phyloP scores from a whole-genome alignment of 2,329 filamentous ascomycete species.

The Fusarium drepaniforme region DNA sequence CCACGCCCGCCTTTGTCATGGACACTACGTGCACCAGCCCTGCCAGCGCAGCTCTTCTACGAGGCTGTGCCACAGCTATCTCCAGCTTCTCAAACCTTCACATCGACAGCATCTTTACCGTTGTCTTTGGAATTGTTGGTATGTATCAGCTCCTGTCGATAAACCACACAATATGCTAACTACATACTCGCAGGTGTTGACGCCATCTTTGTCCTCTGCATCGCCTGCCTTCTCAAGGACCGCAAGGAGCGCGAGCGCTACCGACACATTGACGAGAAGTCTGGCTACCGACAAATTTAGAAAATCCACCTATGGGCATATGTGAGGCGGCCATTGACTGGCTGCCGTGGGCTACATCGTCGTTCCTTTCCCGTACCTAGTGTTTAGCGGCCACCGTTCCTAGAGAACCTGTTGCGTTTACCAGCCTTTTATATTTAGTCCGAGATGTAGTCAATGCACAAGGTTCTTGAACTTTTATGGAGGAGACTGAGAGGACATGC shows the following conservation, averaged over 20 bases:
- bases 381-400: slow-evolving; percentile 1
- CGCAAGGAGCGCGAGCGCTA: slow-evolving; percentile 84
- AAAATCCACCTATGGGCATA: neutral
- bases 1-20: slow-evolving; percentile 77
- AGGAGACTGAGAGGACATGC: neutral
- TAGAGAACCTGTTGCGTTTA: slow-evolving; percentile 13
- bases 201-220: slow-evolving; percentile 75
- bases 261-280: slow-evolving; percentile 85
- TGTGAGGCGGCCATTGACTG: slow-evolving; percentile 17
- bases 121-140: slow-evolving; percentile 83
- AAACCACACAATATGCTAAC: slow-evolving; percentile 5
- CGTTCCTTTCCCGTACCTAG: slow-evolving; percentile 14
- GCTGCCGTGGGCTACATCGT: neutral
- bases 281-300: slow-evolving; percentile 64
- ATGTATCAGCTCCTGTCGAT: slow-evolving; percentile 39
- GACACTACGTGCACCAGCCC: slow-evolving; percentile 77
- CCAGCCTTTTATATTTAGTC: slow-evolving; percentile 16
- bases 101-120: slow-evolving; percentile 82
- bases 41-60: slow-evolving; percentile 75
- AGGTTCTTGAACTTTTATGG: slow-evolving; percentile 18
- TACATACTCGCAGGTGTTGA: slow-evolving; percentile 63
- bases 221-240: slow-evolving; percentile 83
- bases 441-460: slow-evolving; percentile 27
- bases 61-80: slow-evolving; percentile 77
- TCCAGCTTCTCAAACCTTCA: slow-evolving; percentile 77